Base-by-base conservation (phyloP, 306 rosid genomes). In the Inga laurina region DNA sequence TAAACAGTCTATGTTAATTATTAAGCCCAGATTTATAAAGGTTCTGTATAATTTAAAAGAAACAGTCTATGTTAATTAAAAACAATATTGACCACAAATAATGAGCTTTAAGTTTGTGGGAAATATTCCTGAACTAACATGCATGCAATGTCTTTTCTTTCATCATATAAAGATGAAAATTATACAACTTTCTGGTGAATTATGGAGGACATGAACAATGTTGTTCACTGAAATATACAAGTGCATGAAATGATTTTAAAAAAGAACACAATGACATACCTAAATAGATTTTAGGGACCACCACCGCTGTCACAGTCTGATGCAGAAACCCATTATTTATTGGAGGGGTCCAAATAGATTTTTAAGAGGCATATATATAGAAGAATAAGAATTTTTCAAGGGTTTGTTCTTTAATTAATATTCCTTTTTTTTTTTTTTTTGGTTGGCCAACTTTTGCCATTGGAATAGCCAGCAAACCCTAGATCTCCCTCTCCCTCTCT, bases 351-450 rank as follows among this genome's bases (percentile, higher is more conserved):
- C 85, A 80, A 79, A 37, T 62, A 14, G 44, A 65, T 61, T 74
- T 34, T 30, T 43, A 1, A 21, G 9, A 24, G 7, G 16, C 18
- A 27, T 32, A 13, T 32, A 13, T 19, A 39, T 1, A 19, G 52
- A 84, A 81, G 86, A 85, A 87, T 85, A 72, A 81, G 67, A 64
- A 89, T 87, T 49, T 89, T 87, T 80, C 7, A 21, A 45, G 46
- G 78, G 69, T 81, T 83, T 52, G 44, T 77, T 74, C 66, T 75
- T 78, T 69, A 27, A 62, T 78, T 69, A 27, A 62, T 27, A 72
- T 83, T 65, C 86, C 82, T 41, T 73, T 78, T 78, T 48, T 39
- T 61, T 82, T 78, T 83, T 27, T 27, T 27, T 27, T 27, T 27
- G 48, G 78, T 87, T 85, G 86, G 82, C 54, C n/a, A 75, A 64